Base-by-base conservation (phyloP, 2,329 filamentous ascomycete genomes). In the Aspergillus tamarii region DNA sequence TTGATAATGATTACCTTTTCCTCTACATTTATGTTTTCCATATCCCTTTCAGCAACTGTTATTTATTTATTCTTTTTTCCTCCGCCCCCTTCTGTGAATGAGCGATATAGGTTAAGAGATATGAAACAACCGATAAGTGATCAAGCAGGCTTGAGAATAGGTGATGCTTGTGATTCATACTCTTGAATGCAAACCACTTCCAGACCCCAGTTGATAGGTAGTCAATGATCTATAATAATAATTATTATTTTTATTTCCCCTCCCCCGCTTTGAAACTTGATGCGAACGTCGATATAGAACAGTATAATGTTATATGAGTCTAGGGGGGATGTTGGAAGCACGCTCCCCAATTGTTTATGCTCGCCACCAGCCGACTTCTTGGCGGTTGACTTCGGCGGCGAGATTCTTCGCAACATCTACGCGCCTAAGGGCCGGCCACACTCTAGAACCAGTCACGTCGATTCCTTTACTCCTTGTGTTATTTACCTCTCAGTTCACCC, bases 71-170 rank as follows among this genome's bases (percentile, higher is more conserved):
- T 62, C n/a, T 60, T 61, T 48, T 61, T 62, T 30, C 53, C 54
- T 45, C 61, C 45, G 58, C 53, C 63, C 36, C 64, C 57, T 68
- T 65, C 23, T 60, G 58, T 65, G 16, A 53, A 28, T 67, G 66
- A 66, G 65, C 58, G 59, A 63, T 64, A 41, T 59, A 41, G 34
- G 53, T 36, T 3, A 14, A 57, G 46, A 59, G 52, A 52, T 55
- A 61, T 43, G 63, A 60, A 65, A 62, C 54, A 62, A 66, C 48
- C 57, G 62, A 62, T 45, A 57, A 64, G 67, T 69, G 67, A 70
- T 70, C 68, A 70, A 71, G 69, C 69, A 57, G 69, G 69, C 68
- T 71, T 71, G 69, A 70, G 62, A 69, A 64, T 67, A 66, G 63
- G 62, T 64, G 65, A 66, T 70, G 62, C 64, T 67, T 69, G 68